A percentile compares a stretch with the other conserved stretches of the same genome.
Evolutionary conservation across 2,329 filamentous ascomycete species (phyloP).

Genomic region (Neofusicoccum parvum): DNA sequence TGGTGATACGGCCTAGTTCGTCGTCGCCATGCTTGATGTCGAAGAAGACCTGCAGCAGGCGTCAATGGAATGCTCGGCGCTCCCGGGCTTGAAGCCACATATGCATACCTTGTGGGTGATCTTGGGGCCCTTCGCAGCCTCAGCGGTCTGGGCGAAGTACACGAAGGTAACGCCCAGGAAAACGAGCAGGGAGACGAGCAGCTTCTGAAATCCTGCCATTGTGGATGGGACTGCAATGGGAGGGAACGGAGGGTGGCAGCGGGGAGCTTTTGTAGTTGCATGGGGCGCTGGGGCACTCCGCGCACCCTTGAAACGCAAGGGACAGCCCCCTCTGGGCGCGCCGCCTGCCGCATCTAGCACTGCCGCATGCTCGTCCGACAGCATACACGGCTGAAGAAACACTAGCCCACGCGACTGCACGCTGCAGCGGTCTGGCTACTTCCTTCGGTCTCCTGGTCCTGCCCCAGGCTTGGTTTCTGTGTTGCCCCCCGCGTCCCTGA

Average conservation of each 20-base stretch:
- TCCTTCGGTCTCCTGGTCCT: neutral
- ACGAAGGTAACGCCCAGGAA: slow-evolving; percentile 75
- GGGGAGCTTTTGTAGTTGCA: slow-evolving; percentile 8
- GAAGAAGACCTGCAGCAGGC: slow-evolving; percentile 67
- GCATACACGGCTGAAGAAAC: neutral
- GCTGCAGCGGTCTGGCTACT: neutral
- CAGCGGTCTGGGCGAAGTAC: slow-evolving; percentile 73
- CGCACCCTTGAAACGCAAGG: slow-evolving; percentile 20
- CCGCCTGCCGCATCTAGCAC: neutral
- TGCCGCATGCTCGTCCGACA: neutral
- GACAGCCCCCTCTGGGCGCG: slow-evolving; percentile 8
- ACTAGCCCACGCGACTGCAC: neutral
- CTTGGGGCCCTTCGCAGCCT: slow-evolving; percentile 84
- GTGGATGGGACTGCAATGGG: slow-evolving; percentile 34
- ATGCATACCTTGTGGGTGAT: slow-evolving; percentile 80
- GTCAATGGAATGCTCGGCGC: slow-evolving; percentile 15
- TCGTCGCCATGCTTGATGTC: slow-evolving; percentile 78
- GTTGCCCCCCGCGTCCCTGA: neutral
- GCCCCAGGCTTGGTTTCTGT: neutral
- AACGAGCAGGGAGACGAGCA: slow-evolving; percentile 72
- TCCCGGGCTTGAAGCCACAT: slow-evolving; percentile 8
- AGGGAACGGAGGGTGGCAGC: neutral
- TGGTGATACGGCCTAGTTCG: slow-evolving; percentile 71
- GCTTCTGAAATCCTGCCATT: slow-evolving; percentile 75
- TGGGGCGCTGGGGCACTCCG: neutral